Evolutionary conservation across 1,139 yeast genomes (phyloP), one percentile per base, ranked within the genome.

Genomic region (Candida neerlandica): DNA sequence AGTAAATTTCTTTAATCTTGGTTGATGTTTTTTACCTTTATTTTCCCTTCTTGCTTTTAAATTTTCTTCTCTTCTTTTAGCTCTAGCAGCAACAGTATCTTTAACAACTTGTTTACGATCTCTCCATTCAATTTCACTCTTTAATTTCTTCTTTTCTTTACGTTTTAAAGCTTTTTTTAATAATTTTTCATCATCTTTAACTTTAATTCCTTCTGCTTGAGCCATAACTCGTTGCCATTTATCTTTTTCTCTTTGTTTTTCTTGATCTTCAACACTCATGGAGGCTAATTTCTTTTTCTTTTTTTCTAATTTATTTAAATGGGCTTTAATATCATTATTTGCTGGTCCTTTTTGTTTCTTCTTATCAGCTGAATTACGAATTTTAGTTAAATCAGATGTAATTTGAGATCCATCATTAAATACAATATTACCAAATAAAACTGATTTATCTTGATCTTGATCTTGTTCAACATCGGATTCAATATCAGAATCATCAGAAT

Each of bases 51-150:
- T 82, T 40, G 89, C 82, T 64, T 86, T 84, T 67, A 94, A 76
- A 62, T 94, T 94, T 62, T 89, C 96, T 61, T 91, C 96, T 70
- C 97, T 82, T 75, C 94, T 86, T 71, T 89, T 88, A 51, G 81
- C 84, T 60, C 86, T 85, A 14, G 87, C 89, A 43, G 85, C 80
- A 50, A 88, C 86, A 42, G 86, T 84, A 59, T 85, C 89, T 52
- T 82, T 81, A 18, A 94, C 96, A 39, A 79, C 78, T 60, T 86
- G 88, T 67, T 86, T 85, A 60, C 98, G 82, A 48, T 91, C 97
- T 57, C 75, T 80, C 97, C 97, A 90, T 66, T 89, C 95, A 46
- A 84, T 73, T 59, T 88, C 94, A 57, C 95, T 86, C 71, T 82
- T 87, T 61, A 89, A 79, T 71, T 90, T 91, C 64, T 81, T 78